Conservation (phyloP, 352 stramenopile genomes). For the Thalassiosira exigua region DNA sequence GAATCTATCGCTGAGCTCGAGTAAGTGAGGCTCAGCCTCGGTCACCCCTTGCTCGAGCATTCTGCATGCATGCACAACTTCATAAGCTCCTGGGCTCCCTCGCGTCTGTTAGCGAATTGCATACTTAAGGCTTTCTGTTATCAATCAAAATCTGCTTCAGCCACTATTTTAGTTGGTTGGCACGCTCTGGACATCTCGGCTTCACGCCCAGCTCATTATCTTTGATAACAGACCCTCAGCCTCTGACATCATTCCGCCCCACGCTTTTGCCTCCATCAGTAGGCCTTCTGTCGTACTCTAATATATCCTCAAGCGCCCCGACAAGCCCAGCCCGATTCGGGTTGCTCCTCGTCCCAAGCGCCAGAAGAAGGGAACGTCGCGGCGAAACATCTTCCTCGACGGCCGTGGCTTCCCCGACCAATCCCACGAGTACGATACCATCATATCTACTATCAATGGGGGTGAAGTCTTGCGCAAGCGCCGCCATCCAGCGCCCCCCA, state of each 20-base stretch:
- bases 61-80: no score
- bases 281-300: no score
- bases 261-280: not conserved
- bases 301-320: no score
- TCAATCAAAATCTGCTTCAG: no score
- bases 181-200: not conserved
- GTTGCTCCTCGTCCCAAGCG: not conserved
- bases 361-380: not conserved
- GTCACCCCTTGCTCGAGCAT: no score
- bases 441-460: not conserved
- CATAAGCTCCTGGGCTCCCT: no score
- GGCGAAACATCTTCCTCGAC: not conserved
- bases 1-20: no score
- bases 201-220: not conserved
- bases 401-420: constrained; percentile 4
- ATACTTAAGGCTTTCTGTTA: no score
- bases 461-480: not conserved
- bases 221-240: not conserved
- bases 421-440: not conserved
- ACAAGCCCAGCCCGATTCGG: not conserved
- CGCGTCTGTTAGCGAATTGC: no score
- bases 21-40: not conserved
- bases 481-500: not conserved
- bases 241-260: not conserved
- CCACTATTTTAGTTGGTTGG: not conserved